Percentiles rank a stretch among this genome's conserved stretches.
These are phyloP conservation scores for Arctium minus DNA, from an alignment of 129 eudicot genomes.

Conservation along the genomic window DNA sequence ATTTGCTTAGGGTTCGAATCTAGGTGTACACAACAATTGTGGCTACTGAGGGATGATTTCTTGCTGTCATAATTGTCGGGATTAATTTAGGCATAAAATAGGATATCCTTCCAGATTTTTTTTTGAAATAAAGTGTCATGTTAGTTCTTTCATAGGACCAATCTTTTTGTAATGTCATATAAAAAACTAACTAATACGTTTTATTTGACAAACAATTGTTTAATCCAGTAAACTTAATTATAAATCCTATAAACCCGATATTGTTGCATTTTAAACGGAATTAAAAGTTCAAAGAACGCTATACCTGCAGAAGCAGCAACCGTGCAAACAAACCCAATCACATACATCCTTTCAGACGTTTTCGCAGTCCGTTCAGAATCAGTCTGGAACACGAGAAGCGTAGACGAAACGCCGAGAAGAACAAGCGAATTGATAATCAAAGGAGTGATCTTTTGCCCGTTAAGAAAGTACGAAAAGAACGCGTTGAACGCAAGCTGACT, in stretches of 20 bases:
- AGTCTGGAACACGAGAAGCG: constrained; percentile 23
- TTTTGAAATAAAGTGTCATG: no score
- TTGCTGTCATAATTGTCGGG: no score
- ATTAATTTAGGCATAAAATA: no score
- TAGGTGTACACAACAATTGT: no score
- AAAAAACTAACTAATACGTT: neutral
- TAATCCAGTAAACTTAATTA: no score
- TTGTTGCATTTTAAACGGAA: no score
- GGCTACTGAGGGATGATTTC: no score
- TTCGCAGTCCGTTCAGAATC: constrained; percentile 13
- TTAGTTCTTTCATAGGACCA: neutral
- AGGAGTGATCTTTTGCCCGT: constrained; percentile 32
- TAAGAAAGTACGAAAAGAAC: constrained; percentile 28
- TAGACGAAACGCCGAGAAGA: constrained; percentile 27
- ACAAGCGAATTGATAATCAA: constrained; percentile 29
- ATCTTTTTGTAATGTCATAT: neutral
- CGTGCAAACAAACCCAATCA: constrained; percentile 44
- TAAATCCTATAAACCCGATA: no score
- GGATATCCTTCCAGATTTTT: no score
- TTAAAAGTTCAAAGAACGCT: neutral
- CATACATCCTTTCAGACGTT: constrained; percentile 17
- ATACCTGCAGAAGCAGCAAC: constrained; percentile 39
- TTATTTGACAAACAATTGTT: no score
- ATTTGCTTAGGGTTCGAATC: no score
- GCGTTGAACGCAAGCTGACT: constrained; percentile 34